phyloP scores from a whole-genome alignment of 2,329 filamentous ascomycete species.

The Paracoccidioides brasiliensis region DNA sequence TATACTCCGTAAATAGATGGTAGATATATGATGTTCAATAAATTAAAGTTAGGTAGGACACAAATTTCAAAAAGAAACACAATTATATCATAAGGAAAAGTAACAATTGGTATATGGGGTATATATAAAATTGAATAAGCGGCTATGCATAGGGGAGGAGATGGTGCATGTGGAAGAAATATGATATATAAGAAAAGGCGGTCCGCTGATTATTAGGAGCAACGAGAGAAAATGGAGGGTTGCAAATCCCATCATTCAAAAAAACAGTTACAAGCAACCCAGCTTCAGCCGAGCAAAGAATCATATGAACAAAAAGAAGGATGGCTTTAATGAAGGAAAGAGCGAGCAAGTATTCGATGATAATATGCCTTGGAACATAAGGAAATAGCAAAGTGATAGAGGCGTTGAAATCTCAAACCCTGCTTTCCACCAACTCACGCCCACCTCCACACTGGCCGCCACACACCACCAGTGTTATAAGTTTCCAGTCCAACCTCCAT shows the following conservation, averaged over 20 bases:
- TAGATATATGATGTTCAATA: too few species aligned
- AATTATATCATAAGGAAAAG: not conserved
- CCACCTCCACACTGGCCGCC: conserved; percentile 26
- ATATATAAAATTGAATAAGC: not conserved
- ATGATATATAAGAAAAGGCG: not conserved
- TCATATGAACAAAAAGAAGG: not conserved
- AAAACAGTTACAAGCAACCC: not conserved
- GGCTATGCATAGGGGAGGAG: not conserved
- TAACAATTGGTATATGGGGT: not conserved
- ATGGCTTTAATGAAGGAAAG: too few species aligned
- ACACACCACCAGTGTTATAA: conserved; percentile 3
- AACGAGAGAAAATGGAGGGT: not conserved
- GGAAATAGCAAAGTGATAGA: not conserved
- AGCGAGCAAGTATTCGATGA: too few species aligned
- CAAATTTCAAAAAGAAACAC: not conserved
- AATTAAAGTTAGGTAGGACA: too few species aligned
- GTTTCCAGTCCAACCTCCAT: conserved; percentile 3
- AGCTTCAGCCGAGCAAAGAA: not conserved
- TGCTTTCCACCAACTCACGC: conserved; percentile 15
- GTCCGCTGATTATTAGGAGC: conserved; percentile 18
- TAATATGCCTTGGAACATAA: too few species aligned
- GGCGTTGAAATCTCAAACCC: not conserved
- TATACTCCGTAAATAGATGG: too few species aligned
- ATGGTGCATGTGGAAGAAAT: not conserved
- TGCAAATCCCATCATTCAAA: not conserved